phyloP scores from a whole-genome alignment of 768 basidiomycete species.

The Postia placenta region DNA sequence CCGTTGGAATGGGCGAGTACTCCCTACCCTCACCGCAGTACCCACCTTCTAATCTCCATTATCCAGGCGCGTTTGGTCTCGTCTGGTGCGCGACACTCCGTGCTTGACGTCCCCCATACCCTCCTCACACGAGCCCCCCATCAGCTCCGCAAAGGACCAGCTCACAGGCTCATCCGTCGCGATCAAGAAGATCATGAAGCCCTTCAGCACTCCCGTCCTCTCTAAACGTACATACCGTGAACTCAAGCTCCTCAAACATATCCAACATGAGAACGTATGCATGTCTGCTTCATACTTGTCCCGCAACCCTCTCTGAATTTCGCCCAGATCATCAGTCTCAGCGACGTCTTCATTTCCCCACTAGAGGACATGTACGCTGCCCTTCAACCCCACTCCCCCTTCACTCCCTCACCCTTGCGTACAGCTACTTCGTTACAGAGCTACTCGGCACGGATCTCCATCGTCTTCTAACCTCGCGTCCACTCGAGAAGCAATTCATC shows the following conservation, averaged over 20 bases:
- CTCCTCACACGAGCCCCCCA: slow-evolving; percentile 4
- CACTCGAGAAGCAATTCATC: slow-evolving; percentile 99
- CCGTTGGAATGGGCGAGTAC: slow-evolving; percentile 93
- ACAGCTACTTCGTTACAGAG: slow-evolving; percentile 99
- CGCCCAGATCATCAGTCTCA: slow-evolving; percentile 89
- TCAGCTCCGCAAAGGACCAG: slow-evolving; percentile 90
- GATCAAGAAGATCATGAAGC: slow-evolving; percentile 99
- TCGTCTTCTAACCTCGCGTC: slow-evolving; percentile 91
- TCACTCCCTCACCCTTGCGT: not conserved
- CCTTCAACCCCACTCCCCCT: slow-evolving; percentile 4
- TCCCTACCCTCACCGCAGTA: not conserved
- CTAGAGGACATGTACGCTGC: slow-evolving; percentile 83
- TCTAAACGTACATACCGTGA: slow-evolving; percentile 97
- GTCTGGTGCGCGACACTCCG: slow-evolving; percentile 65
- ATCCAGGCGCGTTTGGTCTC: slow-evolving; percentile 88
- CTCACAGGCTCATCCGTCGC: slow-evolving; percentile 90
- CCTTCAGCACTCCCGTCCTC: slow-evolving; percentile 97
- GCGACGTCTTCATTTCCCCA: slow-evolving; percentile 99
- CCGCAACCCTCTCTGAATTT: not conserved
- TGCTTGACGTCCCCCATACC: slow-evolving; percentile 2
- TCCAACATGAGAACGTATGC: slow-evolving; percentile 94
- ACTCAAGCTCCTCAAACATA: slow-evolving; percentile 96
- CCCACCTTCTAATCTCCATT: not conserved
- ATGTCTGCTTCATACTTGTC: not conserved
- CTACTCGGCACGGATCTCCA: slow-evolving; percentile 97